Base-by-base conservation (phyloP, 306 rosid genomes). In the Malus orientalis region DNA sequence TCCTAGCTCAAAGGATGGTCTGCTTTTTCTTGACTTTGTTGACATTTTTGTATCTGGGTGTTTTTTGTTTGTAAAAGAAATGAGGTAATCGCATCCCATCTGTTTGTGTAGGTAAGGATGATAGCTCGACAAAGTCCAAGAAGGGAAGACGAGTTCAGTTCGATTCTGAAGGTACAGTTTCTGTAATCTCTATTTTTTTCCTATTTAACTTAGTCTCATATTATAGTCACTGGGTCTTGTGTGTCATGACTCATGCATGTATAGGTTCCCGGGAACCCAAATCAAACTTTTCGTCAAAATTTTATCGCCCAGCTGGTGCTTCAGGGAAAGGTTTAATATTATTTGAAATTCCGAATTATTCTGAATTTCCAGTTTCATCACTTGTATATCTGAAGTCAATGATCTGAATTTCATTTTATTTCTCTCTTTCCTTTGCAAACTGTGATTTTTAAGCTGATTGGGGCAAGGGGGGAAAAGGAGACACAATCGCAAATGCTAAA, bases 121-220 rank as follows among this genome's bases (percentile, higher is more conserved):
- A 90, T 74, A 87, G 89, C 86, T 78, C 94, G 40, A 20, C 88
- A 64, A 92, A 89, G 81, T 78, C 89, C 32, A 80, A 83, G 71
- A 90, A 77, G 83, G 90, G 87, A 68, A 92, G 87, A 85, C 92
- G 67, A 82, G 97, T 89, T 80, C 95, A 95, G 76, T 95, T 95
- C 76, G 76, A 87, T 38, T 42, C 67, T 62, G 85, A 84, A 86
- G 93, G 97, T 94, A 36, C 22, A 25, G 45, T 54, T 66, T 65
- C 66, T 29, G 8, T 2, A 11, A 11, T 29, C 68, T 20, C 33
- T 22, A 53, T 61, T 3, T 12, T 12, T 3, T 65, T 61, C 67
- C 74, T 57, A 40, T 38, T 58, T 38, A 19, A 30, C 8, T 61
- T 61, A 27, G 15, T 61, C 16, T 53, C 22, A 20, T 11, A 11